Conservation (phyloP, 73 alveolate genomes). For the Durusdinium trenchii region DNA sequence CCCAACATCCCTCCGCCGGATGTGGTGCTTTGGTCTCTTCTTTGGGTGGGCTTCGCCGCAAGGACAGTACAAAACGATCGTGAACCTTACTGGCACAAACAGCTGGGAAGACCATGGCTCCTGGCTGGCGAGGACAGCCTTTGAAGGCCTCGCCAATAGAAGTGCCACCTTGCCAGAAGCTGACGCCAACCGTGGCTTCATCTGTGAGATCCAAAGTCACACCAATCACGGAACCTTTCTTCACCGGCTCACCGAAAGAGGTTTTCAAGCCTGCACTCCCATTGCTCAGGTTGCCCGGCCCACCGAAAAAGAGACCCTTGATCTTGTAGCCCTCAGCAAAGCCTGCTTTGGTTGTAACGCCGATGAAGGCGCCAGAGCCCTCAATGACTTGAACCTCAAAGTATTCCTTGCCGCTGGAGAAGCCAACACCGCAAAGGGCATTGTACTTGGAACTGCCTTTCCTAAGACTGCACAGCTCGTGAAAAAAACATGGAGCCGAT, state of each 20-base stretch:
- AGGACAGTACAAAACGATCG: slow-evolving; percentile 50
- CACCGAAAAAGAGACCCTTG: slow-evolving; percentile 79
- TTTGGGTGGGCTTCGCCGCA: slow-evolving; percentile 4
- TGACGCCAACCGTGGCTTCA: slow-evolving; percentile 22
- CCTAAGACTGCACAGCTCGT: background rate
- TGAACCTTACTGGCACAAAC: slow-evolving; percentile 39
- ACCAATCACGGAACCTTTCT: slow-evolving; percentile 67
- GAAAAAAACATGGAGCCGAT: background rate
- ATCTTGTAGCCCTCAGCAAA: slow-evolving; percentile 46
- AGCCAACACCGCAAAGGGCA: slow-evolving; percentile 83
- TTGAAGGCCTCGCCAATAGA: slow-evolving; percentile 66
- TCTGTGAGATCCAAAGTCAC: slow-evolving; percentile 46
- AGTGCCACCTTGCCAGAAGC: slow-evolving; percentile 35
- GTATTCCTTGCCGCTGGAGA: slow-evolving; percentile 73
- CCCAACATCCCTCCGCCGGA: slow-evolving; percentile 87
- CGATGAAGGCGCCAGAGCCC: slow-evolving; percentile 77
- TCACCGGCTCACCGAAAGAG: slow-evolving; percentile 57
- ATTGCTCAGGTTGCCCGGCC: slow-evolving; percentile 76
- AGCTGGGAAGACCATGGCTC: slow-evolving; percentile 62
- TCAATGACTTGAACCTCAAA: slow-evolving; percentile 62
- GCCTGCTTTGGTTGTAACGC: slow-evolving; percentile 45
- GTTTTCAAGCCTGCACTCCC: slow-evolving; percentile 61
- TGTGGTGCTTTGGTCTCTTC: slow-evolving; percentile 10
- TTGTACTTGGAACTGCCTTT: slow-evolving; percentile 28
- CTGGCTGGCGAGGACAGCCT: slow-evolving; percentile 73